These are phyloP conservation scores for Nepenthes mirabilis DNA, from an alignment of 148 eudicot species.

Conservation along the genomic window DNA sequence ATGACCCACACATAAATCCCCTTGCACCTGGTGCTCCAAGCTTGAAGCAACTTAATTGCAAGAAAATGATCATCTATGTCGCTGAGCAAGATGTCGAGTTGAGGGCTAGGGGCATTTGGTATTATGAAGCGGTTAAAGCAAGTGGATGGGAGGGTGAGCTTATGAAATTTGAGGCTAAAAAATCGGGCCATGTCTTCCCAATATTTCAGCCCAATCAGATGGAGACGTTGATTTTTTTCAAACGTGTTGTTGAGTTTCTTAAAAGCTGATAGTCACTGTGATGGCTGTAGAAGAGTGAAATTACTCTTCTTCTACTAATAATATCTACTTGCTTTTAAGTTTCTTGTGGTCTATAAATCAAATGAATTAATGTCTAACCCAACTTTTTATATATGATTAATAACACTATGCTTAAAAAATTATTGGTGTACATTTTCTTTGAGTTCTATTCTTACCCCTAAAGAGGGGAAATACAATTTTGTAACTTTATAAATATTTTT, in stretches of 20 bases:
- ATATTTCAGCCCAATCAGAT: neutral
- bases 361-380: no score
- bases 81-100: slow-evolving; percentile 14
- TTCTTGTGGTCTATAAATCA: no score
- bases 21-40: slow-evolving; percentile 10
- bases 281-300: no score
- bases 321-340: no score
- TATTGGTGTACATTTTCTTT: no score
- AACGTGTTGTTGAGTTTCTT: neutral
- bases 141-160: slow-evolving; percentile 21
- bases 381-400: no score
- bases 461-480: no score
- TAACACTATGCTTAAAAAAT: no score
- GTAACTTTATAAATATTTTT: no score
- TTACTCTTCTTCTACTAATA: no score
- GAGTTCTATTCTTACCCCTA: no score
- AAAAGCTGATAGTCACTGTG: no score
- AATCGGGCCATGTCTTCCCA: neutral
- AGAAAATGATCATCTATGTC: slow-evolving; percentile 10
- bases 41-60: slow-evolving; percentile 6
- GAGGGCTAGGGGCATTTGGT: slow-evolving; percentile 9
- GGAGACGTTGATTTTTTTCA: neutral
- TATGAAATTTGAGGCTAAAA: slow-evolving; percentile 9
- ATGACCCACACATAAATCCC: slow-evolving; percentile 14
- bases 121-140: slow-evolving; percentile 7